Evolutionary conservation across 108 stramenopile species (phyloP).

Genomic region (Pseudonitzschia multistriata): DNA sequence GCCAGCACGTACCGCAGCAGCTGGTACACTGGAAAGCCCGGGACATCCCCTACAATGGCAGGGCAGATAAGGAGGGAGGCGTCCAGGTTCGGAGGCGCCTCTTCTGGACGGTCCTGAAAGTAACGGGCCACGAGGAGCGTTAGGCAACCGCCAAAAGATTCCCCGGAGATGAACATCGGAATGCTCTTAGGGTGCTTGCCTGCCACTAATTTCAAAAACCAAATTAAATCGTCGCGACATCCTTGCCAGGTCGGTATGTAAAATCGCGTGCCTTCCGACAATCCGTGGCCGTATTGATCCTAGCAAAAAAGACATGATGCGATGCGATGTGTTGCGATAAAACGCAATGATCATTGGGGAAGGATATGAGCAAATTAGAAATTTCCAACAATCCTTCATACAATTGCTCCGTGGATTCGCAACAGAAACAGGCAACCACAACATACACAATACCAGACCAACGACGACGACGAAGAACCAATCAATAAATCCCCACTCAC

Average conservation of each 20-base stretch:
- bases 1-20: conserved; percentile 45
- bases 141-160: conserved; percentile 50
- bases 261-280: conserved; percentile 47
- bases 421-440: not conserved
- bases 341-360: not conserved
- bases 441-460: not conserved
- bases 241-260: conserved; percentile 43
- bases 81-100: conserved; percentile 32
- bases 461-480: conserved; percentile 16
- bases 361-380: too few species aligned
- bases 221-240: conserved; percentile 36
- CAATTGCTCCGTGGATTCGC: too few species aligned
- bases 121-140: conserved; percentile 34
- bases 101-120: conserved; percentile 41
- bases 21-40: conserved; percentile 42
- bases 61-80: conserved; percentile 38
- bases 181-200: conserved; percentile 17
- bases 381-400: too few species aligned
- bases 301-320: not conserved
- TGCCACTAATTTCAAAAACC: conserved; percentile 34
- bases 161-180: conserved; percentile 46
- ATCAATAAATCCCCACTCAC: not conserved
- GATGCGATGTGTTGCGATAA: not conserved
- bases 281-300: conserved; percentile 55
- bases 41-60: conserved; percentile 53